phyloP scores from a whole-genome alignment of 345 rosid genomes.

The Gossypium stocksii region DNA sequence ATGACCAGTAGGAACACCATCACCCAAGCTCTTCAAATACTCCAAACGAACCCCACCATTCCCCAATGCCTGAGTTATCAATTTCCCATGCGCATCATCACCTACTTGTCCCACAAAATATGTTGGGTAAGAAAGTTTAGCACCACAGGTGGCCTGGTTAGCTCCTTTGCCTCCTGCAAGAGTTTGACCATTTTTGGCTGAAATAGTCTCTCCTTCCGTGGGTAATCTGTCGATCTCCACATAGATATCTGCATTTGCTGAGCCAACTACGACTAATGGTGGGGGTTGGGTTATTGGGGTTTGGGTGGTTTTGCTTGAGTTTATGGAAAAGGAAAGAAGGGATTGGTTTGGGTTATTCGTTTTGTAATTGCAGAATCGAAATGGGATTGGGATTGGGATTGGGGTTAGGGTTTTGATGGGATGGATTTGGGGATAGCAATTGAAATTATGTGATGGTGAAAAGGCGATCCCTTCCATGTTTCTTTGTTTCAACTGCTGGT shows the following conservation, averaged over 20 bases:
- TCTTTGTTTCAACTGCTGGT: constrained; percentile 3
- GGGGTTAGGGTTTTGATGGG: constrained; percentile 17
- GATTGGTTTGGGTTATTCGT: background rate
- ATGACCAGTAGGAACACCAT: constrained; percentile 77
- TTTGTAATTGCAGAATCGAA: background rate
- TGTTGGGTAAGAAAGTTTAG: constrained; percentile 65
- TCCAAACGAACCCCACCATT: constrained; percentile 62
- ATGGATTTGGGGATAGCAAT: constrained; percentile 12
- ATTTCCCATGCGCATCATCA: constrained; percentile 73
- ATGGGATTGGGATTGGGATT: constrained; percentile 21
- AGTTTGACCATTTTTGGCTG: constrained; percentile 68
- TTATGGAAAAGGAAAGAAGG: constrained; percentile 34
- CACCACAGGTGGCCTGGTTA: constrained; percentile 92
- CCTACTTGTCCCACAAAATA: constrained; percentile 71
- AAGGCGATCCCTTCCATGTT: constrained; percentile 36
- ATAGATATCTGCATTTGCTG: constrained; percentile 74
- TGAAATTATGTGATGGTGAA: constrained; percentile 24
- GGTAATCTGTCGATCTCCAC: constrained; percentile 48
- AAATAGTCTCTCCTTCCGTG: constrained; percentile 69
- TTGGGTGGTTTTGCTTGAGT: constrained; percentile 21
- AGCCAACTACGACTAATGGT: constrained; percentile 83
- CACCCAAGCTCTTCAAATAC: constrained; percentile 37
- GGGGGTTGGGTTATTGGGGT: constrained; percentile 30
- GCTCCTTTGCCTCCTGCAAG: constrained; percentile 96
- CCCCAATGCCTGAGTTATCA: constrained; percentile 55